These are phyloP conservation scores for Circinella minor DNA, from an alignment of 371 early-diverging fungal genomes.

Conservation along the genomic window DNA sequence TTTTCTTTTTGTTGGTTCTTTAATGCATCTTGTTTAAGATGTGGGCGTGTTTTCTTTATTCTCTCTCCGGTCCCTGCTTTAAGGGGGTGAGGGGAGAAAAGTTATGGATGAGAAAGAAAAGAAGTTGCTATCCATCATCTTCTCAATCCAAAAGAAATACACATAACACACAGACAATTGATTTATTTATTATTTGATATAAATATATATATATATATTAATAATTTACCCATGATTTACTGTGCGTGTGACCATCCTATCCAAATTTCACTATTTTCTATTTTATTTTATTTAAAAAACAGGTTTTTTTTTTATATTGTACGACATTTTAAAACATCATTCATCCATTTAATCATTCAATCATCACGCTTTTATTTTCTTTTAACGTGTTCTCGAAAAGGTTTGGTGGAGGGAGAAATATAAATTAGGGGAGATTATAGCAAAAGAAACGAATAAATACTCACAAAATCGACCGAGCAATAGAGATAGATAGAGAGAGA, in stretches of 20 bases:
- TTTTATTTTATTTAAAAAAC: neutral
- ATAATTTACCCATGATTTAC: neutral
- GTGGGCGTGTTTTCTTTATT: neutral
- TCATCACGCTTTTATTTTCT: too few relatives aligned
- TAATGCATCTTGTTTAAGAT: slow-evolving; percentile 1
- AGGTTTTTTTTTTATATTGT: neutral
- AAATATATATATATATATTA: too few relatives aligned
- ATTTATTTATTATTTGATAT: neutral
- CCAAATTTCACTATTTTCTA: neutral
- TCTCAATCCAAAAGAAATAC: neutral
- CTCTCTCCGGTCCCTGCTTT: neutral
- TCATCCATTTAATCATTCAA: too few relatives aligned
- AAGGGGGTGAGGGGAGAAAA: neutral
- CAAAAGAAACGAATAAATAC: too few relatives aligned
- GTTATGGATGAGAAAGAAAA: neutral
- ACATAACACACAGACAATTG: neutral
- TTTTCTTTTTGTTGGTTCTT: neutral
- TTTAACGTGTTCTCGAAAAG: too few relatives aligned
- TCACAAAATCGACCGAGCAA: too few relatives aligned
- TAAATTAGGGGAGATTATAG: too few relatives aligned
- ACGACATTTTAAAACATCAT: neutral
- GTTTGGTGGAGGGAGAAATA: neutral
- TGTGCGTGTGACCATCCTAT: neutral
- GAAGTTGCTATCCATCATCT: neutral
- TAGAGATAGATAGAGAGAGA: neutral